These are phyloP conservation scores for Jamesozyma piceae DNA, from an alignment of 805 yeast species.

Conservation along the genomic window DNA sequence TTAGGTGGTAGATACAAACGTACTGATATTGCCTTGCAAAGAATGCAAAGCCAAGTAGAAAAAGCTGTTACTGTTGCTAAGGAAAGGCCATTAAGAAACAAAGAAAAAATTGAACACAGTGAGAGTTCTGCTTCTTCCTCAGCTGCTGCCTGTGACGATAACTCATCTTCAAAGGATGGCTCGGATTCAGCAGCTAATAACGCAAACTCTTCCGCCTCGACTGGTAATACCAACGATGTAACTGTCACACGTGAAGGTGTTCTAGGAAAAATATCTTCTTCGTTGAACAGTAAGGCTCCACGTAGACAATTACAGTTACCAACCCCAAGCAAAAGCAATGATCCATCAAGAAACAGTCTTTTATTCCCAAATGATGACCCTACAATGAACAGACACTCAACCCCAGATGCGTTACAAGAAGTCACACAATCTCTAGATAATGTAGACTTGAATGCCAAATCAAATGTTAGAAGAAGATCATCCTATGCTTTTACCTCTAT, in stretches of 20 bases:
- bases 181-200: not conserved
- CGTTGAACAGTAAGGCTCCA: constrained; percentile 77
- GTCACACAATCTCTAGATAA: constrained; percentile 26
- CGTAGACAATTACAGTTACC: constrained; percentile 71
- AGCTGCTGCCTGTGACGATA: not conserved
- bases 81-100: constrained; percentile 65
- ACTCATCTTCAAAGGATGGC: not conserved
- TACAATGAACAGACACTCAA: not conserved
- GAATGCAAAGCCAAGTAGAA: constrained; percentile 97
- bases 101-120: constrained; percentile 25
- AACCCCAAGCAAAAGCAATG: constrained; percentile 7
- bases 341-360: not conserved
- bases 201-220: not conserved
- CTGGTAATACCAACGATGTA: constrained; percentile 4
- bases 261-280: constrained; percentile 75
- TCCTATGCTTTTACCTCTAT: constrained; percentile 29
- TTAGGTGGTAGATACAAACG: constrained; percentile 76
- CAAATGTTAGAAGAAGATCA: constrained; percentile 29
- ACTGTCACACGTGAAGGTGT: constrained; percentile 72
- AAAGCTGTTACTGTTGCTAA: constrained; percentile 93
- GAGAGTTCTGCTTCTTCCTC: not conserved
- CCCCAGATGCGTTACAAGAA: constrained; percentile 23
- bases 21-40: constrained; percentile 84
- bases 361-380: constrained; percentile 15
- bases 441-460: constrained; percentile 21